These are phyloP conservation scores for Erysimum pusillum DNA, from an alignment of 441 rosid species.

Conservation along the genomic window DNA sequence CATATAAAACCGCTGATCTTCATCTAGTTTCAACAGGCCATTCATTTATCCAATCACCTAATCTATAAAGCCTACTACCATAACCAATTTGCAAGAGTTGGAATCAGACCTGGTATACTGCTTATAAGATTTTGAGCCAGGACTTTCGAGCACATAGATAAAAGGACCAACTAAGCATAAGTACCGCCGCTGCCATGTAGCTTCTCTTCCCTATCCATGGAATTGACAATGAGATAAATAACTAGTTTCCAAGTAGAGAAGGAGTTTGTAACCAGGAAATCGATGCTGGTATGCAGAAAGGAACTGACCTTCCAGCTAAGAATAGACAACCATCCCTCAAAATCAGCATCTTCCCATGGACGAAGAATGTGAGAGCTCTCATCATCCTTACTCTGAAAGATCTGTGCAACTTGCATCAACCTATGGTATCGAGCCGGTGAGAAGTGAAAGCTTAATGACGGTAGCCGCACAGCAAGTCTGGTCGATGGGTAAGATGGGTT, in stretches of 20 bases:
- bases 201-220: slow-evolving; percentile 91
- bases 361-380: slow-evolving; percentile 59
- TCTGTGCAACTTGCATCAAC: slow-evolving; percentile 88
- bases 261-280: slow-evolving; percentile 22
- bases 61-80: slow-evolving; percentile 32
- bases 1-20: slow-evolving; percentile 17
- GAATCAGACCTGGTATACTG: slow-evolving; percentile 80
- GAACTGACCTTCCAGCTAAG: slow-evolving; percentile 84
- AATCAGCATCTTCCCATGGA: slow-evolving; percentile 95
- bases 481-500: slow-evolving; percentile 94
- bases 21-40: slow-evolving; percentile 28
- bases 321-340: slow-evolving; percentile 92
- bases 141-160: slow-evolving; percentile 81
- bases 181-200: slow-evolving; percentile 91
- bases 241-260: slow-evolving; percentile 35
- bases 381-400: slow-evolving; percentile 72
- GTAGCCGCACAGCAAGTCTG: slow-evolving; percentile 85
- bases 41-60: slow-evolving; percentile 30
- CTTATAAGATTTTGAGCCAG: slow-evolving; percentile 83
- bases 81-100: slow-evolving; percentile 38
- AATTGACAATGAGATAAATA: slow-evolving; percentile 31
- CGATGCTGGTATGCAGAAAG: slow-evolving; percentile 28
- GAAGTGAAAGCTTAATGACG: slow-evolving; percentile 93
- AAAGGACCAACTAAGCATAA: slow-evolving; percentile 94
- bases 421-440: slow-evolving; percentile 99